phyloP scores from a whole-genome alignment of 345 rosid genomes.

The Eucalyptus grandis region DNA sequence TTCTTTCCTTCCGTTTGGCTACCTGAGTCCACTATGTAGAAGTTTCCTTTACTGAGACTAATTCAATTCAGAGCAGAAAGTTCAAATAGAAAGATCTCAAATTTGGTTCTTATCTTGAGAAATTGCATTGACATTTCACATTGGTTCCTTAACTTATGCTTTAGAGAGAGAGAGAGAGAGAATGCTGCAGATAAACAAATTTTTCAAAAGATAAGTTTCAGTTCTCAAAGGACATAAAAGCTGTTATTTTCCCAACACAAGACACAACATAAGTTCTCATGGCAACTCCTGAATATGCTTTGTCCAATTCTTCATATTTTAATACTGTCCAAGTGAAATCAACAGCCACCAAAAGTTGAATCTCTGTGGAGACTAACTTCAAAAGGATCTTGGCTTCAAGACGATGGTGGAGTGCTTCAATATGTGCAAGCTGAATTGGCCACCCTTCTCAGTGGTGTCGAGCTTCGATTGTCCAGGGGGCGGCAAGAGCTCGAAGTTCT shows the following conservation, averaged over 20 bases:
- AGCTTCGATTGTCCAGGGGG: conserved; percentile 81
- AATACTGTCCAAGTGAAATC: background rate
- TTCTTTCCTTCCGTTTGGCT: background rate
- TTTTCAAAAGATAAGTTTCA: background rate
- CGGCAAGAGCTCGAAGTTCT: conserved; percentile 92
- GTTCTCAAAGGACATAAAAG: background rate
- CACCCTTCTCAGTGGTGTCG: conserved; percentile 84
- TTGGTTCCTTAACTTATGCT: background rate
- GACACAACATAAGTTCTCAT: background rate
- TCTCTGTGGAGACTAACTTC: background rate
- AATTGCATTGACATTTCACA: background rate
- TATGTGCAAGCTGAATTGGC: conserved; percentile 95
- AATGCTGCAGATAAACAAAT: background rate
- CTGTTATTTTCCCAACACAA: background rate
- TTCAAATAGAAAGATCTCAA: background rate
- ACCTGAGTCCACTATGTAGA: background rate
- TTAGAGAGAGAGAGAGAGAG: background rate
- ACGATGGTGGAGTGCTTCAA: conserved; percentile 90
- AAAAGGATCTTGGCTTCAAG: conserved; percentile 59
- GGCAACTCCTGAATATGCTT: background rate
- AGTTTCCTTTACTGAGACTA: background rate
- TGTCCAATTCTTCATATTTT: background rate
- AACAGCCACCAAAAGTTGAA: background rate
- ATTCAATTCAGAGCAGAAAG: background rate
- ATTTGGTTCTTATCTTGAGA: background rate